Evolutionary conservation across 2,329 filamentous ascomycete genomes (phyloP), one percentile per base, ranked within the genome.

Genomic region (Stagonosporopsis cucurbitacearum): DNA sequence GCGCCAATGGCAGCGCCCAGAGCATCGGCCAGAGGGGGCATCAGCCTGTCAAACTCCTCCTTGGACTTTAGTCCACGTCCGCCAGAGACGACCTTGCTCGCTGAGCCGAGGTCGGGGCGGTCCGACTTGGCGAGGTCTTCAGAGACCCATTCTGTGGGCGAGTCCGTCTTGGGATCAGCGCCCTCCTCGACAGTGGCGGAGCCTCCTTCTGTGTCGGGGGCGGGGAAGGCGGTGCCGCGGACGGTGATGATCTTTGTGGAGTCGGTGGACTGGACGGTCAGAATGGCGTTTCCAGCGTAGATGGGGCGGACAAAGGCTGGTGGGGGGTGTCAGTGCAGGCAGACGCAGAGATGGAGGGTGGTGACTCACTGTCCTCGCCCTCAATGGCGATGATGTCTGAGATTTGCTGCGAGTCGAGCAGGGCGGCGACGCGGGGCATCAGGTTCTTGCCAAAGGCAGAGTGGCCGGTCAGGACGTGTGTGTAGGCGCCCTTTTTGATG

Each of bases 361-460:
- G 5, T n/a, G 22, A 77, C 83, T 62, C 74, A 86, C 84, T 97
- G 76, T 94, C 93, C 76, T 96, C 93, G 77, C 86, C 86, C 77
- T 97, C 87, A 72, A 99, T 89, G 1, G 79, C 83, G 17, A 88
- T 97, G 65, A 98, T 90, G 75, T 99, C 95, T 40, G 93, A 96
- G 59, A 99, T 87, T 74, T 96, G 93, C 79, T 97, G 93, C 32
- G 89, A 87, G 75, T 99, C 95, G 56, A 99, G 83, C 52, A 99
- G 81, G 19, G 95, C 95, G 19, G 95, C 92, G 15, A 97, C 90
- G 60, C 95, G 88, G 35, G 95, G 95, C 78, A 99, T 82, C 41
- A 99, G 77, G 77, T 89, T 96, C 86, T 99, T 99, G 71, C 95
- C 95, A 78, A 99, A 99, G 1, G 95, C 92, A 22, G 93, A 95